Percentiles rank a stretch among this genome's conserved stretches.
Evolutionary conservation across 108 stramenopile species (phyloP).

Genomic region (Aurantiochytrium sp.): DNA sequence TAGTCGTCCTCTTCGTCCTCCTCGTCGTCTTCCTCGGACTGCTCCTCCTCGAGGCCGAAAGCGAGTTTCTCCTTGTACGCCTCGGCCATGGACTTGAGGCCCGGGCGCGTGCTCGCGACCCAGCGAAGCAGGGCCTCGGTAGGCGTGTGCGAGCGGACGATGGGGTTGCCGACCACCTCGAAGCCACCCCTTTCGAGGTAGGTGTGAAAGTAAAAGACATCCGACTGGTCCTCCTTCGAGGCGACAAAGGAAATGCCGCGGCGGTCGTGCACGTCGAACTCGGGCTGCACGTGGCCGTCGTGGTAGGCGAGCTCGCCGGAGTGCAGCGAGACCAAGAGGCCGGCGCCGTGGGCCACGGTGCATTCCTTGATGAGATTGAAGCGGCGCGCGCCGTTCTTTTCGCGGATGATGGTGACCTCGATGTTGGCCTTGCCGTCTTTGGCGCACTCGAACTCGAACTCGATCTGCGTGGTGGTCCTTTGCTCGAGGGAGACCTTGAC

Average conservation of each 20-base stretch:
- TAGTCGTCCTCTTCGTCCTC: neutral
- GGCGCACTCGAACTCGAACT: neutral
- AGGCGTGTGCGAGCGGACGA: neutral
- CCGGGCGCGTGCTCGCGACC: neutral
- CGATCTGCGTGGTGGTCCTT: constrained; percentile 4
- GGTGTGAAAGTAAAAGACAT: constrained; percentile 28
- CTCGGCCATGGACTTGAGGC: neutral
- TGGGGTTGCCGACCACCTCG: neutral
- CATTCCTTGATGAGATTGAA: neutral
- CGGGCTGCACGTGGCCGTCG: neutral
- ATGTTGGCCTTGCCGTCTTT: neutral
- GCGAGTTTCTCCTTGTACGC: neutral
- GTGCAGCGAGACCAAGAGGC: neutral
- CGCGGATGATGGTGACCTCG: neutral
- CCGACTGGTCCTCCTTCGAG: constrained; percentile 17
- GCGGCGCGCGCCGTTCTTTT: neutral
- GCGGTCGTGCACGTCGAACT: neutral
- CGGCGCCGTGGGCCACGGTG: neutral
- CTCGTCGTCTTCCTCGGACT: neutral
- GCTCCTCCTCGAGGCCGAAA: neutral
- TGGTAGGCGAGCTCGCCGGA: neutral
- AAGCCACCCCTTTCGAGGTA: neutral
- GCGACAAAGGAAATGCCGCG: constrained; percentile 9
- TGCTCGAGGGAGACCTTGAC: constrained; percentile 5
- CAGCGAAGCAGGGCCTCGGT: neutral